A percentile compares a stretch with the other conserved stretches of the same genome.
These are phyloP conservation scores for Drosera spatulata DNA, from an alignment of 179 eudicot genomes.

Conservation along the genomic window DNA sequence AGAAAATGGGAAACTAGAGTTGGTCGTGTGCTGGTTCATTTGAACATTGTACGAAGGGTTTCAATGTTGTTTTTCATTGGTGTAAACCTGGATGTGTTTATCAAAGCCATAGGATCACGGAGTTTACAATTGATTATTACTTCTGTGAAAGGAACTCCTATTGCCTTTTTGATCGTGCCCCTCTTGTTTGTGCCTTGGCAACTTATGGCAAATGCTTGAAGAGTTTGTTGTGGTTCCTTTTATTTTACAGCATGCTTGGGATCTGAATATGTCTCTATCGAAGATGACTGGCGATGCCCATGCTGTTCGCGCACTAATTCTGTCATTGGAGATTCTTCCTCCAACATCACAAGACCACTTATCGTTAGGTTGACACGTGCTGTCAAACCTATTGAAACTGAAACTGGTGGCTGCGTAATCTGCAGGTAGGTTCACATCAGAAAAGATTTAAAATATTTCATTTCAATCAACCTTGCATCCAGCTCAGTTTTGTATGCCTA, in stretches of 20 bases:
- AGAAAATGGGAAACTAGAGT: too few species aligned
- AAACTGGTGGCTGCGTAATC: slow-evolving; percentile 75
- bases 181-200: not conserved
- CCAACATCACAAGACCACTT: slow-evolving; percentile 33
- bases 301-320: slow-evolving; percentile 46
- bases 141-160: not conserved
- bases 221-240: not conserved
- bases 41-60: too few species aligned
- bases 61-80: too few species aligned
- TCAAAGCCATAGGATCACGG: too few species aligned
- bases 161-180: not conserved
- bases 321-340: slow-evolving; percentile 27
- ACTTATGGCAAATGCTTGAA: not conserved
- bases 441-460: too few species aligned
- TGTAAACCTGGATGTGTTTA: too few species aligned
- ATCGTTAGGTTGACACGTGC: slow-evolving; percentile 54
- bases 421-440: slow-evolving; percentile 57
- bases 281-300: slow-evolving; percentile 62
- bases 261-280: slow-evolving; percentile 3
- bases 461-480: too few species aligned
- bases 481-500: too few species aligned
- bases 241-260: slow-evolving; percentile 67
- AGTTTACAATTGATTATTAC: not conserved
- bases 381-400: slow-evolving; percentile 58
- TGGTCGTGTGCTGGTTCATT: too few species aligned